Evolutionary conservation across 2,329 filamentous ascomycete species (phyloP).

Genomic region (Exophiala sp.): DNA sequence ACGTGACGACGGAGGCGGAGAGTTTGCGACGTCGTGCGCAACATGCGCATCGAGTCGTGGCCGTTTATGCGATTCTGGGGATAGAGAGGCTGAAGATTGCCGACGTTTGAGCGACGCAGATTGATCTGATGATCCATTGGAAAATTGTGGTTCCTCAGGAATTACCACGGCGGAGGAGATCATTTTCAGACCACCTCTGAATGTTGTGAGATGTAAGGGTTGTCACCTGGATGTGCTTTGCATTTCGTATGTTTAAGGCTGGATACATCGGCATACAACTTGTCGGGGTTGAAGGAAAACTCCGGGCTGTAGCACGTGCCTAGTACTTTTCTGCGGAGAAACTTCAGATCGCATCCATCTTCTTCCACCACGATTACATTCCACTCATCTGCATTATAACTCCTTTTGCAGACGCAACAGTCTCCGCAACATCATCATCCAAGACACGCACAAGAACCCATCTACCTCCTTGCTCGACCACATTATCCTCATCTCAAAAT

Average conservation of each 20-base stretch:
- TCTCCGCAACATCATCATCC: neutral
- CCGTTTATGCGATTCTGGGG: slow-evolving; percentile 18
- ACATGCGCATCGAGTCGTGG: slow-evolving; percentile 15
- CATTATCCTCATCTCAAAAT: slow-evolving; percentile 47
- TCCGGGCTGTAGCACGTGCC: slow-evolving; percentile 11
- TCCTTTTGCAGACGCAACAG: neutral
- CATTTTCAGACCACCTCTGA: slow-evolving; percentile 18
- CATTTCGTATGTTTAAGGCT: no score
- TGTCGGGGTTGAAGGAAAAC: slow-evolving; percentile 7
- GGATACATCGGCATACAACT: no score
- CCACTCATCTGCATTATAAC: no score
- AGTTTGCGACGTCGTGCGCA: slow-evolving; percentile 49
- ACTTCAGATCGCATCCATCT: slow-evolving; percentile 1
- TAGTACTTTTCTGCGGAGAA: slow-evolving; percentile 4
- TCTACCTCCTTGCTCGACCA: neutral
- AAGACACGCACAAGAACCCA: neutral
- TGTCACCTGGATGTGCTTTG: no score
- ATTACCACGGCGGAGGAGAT: slow-evolving; percentile 37
- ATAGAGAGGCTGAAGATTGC: slow-evolving; percentile 16
- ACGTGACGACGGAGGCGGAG: slow-evolving; percentile 29
- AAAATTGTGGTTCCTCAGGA: slow-evolving; percentile 29
- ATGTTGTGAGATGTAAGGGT: no score
- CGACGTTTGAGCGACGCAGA: slow-evolving; percentile 20
- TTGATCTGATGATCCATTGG: slow-evolving; percentile 2
- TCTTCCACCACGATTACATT: neutral